Percentiles rank a stretch among this genome's conserved stretches.
Evolutionary conservation across 768 basidiomycete species (phyloP).

Genomic region (Amanita muscaria): DNA sequence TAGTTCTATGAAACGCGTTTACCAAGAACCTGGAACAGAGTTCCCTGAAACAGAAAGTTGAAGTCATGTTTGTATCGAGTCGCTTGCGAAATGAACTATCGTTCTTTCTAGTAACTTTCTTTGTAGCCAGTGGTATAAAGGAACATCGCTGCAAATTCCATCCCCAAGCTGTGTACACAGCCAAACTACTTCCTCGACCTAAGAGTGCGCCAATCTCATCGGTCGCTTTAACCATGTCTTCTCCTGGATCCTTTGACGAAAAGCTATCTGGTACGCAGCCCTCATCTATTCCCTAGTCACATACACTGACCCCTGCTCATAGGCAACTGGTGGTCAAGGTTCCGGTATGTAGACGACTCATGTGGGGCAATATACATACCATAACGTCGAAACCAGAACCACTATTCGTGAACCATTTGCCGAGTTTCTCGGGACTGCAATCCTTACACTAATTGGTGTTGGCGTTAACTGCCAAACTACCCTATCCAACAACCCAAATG

Average conservation of each 20-base stretch:
- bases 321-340: conserved; percentile 45
- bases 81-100: too few relatives aligned
- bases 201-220: too few relatives aligned
- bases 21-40: too few relatives aligned
- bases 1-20: too few relatives aligned
- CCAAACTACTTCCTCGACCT: too few relatives aligned
- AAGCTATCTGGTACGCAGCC: neutral
- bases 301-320: neutral
- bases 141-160: too few relatives aligned
- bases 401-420: conserved; percentile 50
- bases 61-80: too few relatives aligned
- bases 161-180: too few relatives aligned
- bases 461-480: conserved; percentile 51
- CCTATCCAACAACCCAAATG: conserved; percentile 35
- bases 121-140: too few relatives aligned
- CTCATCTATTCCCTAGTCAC: neutral
- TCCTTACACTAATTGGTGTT: conserved; percentile 51
- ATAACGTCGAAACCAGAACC: conserved; percentile 21
- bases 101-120: too few relatives aligned
- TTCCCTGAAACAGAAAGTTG: too few relatives aligned
- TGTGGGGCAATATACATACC: neutral
- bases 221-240: conserved; percentile 1
- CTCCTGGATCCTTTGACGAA: neutral
- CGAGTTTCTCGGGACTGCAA: conserved; percentile 52
- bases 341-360: conserved; percentile 31